Evolutionary conservation across 2,329 filamentous ascomycete species (phyloP).

Genomic region (Pseudogymnoascus sp.): DNA sequence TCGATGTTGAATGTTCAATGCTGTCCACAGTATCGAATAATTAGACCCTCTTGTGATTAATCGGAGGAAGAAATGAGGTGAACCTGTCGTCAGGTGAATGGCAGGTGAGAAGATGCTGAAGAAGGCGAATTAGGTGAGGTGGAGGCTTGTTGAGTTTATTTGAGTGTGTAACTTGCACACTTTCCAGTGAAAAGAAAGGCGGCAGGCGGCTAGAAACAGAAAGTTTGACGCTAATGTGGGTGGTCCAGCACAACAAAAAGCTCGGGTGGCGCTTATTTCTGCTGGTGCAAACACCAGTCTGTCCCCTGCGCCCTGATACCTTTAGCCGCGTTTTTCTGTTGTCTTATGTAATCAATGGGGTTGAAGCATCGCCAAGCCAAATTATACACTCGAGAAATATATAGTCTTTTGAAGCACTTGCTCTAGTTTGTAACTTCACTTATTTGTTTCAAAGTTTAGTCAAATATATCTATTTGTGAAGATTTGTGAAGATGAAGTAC

Average conservation of each 20-base stretch:
- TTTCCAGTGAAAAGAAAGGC: slow-evolving; percentile 7
- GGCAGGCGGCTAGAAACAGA: slow-evolving; percentile 6
- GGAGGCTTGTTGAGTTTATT: background rate
- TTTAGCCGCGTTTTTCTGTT: slow-evolving; percentile 1
- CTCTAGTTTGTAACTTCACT: background rate
- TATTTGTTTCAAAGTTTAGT: background rate
- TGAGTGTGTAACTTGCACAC: background rate
- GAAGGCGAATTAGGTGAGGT: background rate
- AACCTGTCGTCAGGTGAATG: slow-evolving; percentile 2
- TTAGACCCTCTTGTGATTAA: background rate
- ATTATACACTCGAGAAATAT: background rate
- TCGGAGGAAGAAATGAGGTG: background rate
- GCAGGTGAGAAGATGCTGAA: background rate
- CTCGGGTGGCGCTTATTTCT: background rate
- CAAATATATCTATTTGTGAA: background rate
- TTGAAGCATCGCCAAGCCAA: background rate
- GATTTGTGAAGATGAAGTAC: background rate
- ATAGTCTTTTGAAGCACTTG: background rate
- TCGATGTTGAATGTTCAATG: background rate
- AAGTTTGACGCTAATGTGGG: slow-evolving; percentile 9
- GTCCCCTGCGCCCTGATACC: slow-evolving; percentile 3
- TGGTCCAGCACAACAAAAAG: slow-evolving; percentile 5
- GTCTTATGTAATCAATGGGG: background rate
- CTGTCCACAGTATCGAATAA: background rate
- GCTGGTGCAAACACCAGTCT: background rate